These are phyloP conservation scores for Hordeum marinum DNA, from an alignment of 176 grass and related monocot genomes.

Conservation along the genomic window DNA sequence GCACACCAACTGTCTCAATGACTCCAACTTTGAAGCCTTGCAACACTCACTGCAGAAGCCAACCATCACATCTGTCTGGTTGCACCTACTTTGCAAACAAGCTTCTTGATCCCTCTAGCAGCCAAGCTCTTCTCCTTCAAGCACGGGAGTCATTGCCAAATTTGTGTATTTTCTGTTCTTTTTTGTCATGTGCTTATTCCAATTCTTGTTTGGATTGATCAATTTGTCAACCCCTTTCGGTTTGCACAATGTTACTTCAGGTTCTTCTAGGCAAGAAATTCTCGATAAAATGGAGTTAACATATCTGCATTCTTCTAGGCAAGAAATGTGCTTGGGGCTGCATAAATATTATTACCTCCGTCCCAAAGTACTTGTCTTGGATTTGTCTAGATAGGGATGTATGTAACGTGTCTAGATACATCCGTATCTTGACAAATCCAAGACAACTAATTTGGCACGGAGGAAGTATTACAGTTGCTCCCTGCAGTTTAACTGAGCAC, in stretches of 20 bases:
- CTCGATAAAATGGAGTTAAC: neutral
- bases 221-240: too few species aligned
- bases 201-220: neutral
- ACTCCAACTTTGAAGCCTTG: neutral
- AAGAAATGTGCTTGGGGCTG: neutral
- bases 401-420: too few species aligned
- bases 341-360: neutral
- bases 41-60: neutral
- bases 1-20: neutral
- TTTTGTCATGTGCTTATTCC: neutral
- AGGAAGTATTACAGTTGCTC: neutral
- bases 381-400: too few species aligned
- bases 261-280: neutral
- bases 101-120: neutral
- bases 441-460: too few species aligned
- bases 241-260: neutral
- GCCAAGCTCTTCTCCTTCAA: neutral
- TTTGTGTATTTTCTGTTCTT: neutral
- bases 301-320: neutral
- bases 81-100: neutral
- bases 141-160: neutral
- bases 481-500: neutral
- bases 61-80: neutral
- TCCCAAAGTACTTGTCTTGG: too few species aligned
- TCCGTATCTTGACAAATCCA: too few species aligned